These are phyloP conservation scores for Nakataea oryzae DNA, from an alignment of 2,329 filamentous ascomycete species.

Conservation along the genomic window DNA sequence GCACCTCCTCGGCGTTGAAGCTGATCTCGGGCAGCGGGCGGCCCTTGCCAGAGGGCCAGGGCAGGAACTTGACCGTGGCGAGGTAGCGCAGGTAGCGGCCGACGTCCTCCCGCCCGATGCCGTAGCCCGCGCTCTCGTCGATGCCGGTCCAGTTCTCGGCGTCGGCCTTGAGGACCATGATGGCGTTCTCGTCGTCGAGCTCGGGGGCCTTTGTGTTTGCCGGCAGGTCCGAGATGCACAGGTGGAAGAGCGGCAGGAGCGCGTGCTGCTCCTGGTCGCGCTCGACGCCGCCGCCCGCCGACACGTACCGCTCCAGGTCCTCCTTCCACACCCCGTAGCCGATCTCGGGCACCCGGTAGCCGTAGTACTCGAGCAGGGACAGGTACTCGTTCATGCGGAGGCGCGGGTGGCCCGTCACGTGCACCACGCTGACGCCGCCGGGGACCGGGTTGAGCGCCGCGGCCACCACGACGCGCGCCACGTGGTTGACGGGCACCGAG, in stretches of 20 bases:
- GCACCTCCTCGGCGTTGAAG: neutral
- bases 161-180: slow-evolving; percentile 52
- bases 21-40: slow-evolving; percentile 19
- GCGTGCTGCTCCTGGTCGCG: slow-evolving; percentile 58
- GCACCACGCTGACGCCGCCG: slow-evolving; percentile 46
- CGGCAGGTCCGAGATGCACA: slow-evolving; percentile 61
- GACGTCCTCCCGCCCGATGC: slow-evolving; percentile 49
- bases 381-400: slow-evolving; percentile 71
- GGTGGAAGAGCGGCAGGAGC: slow-evolving; percentile 65
- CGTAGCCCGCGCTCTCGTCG: slow-evolving; percentile 29
- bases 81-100: slow-evolving; percentile 56
- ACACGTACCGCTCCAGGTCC: slow-evolving; percentile 58
- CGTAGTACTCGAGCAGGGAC: slow-evolving; percentile 58
- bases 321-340: slow-evolving; percentile 60
- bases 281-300: slow-evolving; percentile 35
- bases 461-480: slow-evolving; percentile 70
- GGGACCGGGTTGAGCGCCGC: slow-evolving; percentile 53
- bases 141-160: slow-evolving; percentile 43
- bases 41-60: slow-evolving; percentile 25
- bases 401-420: slow-evolving; percentile 72
- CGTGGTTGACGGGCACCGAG: slow-evolving; percentile 76
- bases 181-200: slow-evolving; percentile 62
- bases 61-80: slow-evolving; percentile 51
- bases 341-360: slow-evolving; percentile 58
- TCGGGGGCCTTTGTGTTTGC: slow-evolving; percentile 61